Evolutionary conservation across 2,329 filamentous ascomycete genomes (phyloP), one percentile per base, ranked within the genome.

Genomic region (Aspergillus glaucus): DNA sequence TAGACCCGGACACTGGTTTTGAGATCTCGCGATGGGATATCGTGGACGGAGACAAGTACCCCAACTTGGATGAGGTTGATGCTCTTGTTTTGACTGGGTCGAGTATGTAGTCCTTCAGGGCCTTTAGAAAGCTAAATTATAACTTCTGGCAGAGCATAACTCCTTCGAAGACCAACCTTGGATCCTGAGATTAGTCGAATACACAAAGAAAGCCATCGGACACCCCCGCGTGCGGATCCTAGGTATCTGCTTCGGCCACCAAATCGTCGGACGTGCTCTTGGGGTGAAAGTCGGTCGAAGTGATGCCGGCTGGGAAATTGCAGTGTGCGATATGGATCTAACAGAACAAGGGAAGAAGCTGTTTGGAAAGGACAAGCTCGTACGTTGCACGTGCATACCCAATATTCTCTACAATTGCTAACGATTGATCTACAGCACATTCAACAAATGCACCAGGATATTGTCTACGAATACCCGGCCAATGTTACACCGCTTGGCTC

Each of bases 401-500:
- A 7, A 15, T 37, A 2, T 7, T 39, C 21, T 15, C 10, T 37
- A 21, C 5, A 9, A 21, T 21, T 39, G 32, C 40, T 47, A 42
- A 43, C 22, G 7, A 24, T 48, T 24, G n/a, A 7, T 14, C 6
- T 22, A n/a, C 50, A 70, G 65, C 61, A 60, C 44, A 61, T 94
- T 52, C 85, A 91, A 65, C 88, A 95, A 68, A 92, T 94, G 87
- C 89, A 95, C 68, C 81, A 83, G 55, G 88, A 96, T 63, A 79
- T 86, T 34, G 85, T 92, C 4, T 79, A 77, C 57, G 69, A 75
- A 19, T 81, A 82, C 47, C 88, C 88, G 0, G 61, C 74, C 5
- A 80, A 77, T 47, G 79, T 85, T 2, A 75, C 84, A 48, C 68
- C 75, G 2, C 75, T 94, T 2, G 88, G 82, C 2, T 78, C 75